phyloP scores from a whole-genome alignment of 2,329 filamentous ascomycete species.

The Apiospora rasikravindrae region DNA sequence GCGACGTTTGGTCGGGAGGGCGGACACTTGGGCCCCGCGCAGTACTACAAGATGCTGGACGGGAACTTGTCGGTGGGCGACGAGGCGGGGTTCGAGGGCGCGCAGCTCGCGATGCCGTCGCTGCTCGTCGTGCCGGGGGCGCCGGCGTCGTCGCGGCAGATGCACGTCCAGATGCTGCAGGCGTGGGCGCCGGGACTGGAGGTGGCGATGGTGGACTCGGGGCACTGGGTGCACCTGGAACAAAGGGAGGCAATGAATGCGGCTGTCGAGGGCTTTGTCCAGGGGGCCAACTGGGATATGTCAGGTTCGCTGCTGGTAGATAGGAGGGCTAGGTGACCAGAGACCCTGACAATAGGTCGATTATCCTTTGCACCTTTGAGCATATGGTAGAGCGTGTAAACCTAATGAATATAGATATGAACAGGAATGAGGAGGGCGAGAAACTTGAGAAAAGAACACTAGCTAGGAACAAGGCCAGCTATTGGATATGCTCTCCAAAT shows the following conservation, averaged over 20 bases:
- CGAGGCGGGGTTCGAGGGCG: slow-evolving; percentile 8
- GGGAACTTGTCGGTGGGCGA: slow-evolving; percentile 22
- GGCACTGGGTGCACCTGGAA: slow-evolving; percentile 24
- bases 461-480: too few relatives aligned
- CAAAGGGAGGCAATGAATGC: slow-evolving; percentile 4
- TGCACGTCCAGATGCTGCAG: slow-evolving; percentile 20
- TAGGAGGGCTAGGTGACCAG: too few relatives aligned
- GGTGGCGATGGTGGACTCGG: slow-evolving; percentile 13
- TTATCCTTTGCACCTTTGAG: too few relatives aligned
- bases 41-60: slow-evolving; percentile 23
- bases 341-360: too few relatives aligned
- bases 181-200: slow-evolving; percentile 18
- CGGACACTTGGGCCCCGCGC: slow-evolving; percentile 17
- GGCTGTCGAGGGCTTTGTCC: neutral
- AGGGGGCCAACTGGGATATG: too few relatives aligned
- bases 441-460: too few relatives aligned
- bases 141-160: neutral
- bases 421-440: too few relatives aligned
- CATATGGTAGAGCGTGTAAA: too few relatives aligned
- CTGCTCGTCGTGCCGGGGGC: slow-evolving; percentile 15
- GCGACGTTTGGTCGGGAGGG: slow-evolving; percentile 4
- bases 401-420: too few relatives aligned
- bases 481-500: too few relatives aligned
- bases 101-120: slow-evolving; percentile 3
- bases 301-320: too few relatives aligned